Evolutionary conservation across 176 grass and related monocot genomes (phyloP).

Genomic region (Eragrostis curvula): DNA sequence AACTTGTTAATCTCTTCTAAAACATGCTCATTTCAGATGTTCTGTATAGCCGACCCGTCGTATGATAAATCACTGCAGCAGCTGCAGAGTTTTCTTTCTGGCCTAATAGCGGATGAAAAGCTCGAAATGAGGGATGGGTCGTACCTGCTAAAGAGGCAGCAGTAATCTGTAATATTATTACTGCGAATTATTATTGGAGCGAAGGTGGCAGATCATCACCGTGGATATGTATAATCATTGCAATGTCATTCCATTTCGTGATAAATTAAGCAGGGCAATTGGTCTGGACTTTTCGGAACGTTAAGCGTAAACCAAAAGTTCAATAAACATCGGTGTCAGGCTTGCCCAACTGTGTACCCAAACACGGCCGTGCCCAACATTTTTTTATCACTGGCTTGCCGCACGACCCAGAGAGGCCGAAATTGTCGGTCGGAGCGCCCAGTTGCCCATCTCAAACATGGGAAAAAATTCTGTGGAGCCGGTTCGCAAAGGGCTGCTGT

Average conservation of each 20-base stretch:
- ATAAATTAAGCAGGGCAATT: background rate
- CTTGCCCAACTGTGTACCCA: too few relatives aligned
- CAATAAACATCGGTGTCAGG: too few relatives aligned
- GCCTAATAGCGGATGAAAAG: constrained; percentile 82
- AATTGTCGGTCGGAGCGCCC: too few relatives aligned
- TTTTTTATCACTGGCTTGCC: too few relatives aligned
- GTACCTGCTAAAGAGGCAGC: constrained; percentile 73
- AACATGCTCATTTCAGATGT: constrained; percentile 69
- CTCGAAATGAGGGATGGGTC: constrained; percentile 82
- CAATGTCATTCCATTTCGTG: background rate
- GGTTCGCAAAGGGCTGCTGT: too few relatives aligned
- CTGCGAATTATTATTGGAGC: background rate
- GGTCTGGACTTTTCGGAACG: too few relatives aligned
- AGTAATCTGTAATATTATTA: background rate
- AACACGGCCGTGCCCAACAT: too few relatives aligned
- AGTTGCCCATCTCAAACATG: too few relatives aligned
- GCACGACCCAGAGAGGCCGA: too few relatives aligned
- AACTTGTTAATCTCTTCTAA: background rate
- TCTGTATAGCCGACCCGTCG: constrained; percentile 86
- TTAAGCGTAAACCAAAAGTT: too few relatives aligned
- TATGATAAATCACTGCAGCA: constrained; percentile 96
- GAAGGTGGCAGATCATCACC: background rate
- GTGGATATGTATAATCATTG: background rate
- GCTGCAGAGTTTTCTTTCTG: constrained; percentile 87
- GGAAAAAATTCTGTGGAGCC: too few relatives aligned